These are phyloP conservation scores for Solanum gandarillasii DNA, from an alignment of 257 asterid species.

Conservation along the genomic window DNA sequence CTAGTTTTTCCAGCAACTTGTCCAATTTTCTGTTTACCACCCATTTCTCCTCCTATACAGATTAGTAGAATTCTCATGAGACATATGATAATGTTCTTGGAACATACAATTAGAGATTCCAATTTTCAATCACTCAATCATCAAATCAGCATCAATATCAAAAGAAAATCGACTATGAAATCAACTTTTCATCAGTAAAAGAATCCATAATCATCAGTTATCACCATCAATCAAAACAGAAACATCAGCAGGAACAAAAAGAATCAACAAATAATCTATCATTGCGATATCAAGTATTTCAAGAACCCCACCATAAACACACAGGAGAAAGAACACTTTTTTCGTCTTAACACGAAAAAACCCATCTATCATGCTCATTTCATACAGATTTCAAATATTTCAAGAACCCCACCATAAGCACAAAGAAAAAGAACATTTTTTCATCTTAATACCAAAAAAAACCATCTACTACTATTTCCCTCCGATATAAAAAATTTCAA, in stretches of 20 bases:
- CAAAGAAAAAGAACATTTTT: not conserved
- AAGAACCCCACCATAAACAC: not conserved
- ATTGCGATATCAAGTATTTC: not conserved
- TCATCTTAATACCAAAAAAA: not conserved
- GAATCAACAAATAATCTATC: too few species aligned
- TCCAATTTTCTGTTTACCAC: conserved; percentile 35
- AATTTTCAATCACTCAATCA: not conserved
- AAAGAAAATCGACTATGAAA: too few species aligned
- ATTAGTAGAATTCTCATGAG: not conserved
- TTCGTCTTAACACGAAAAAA: not conserved
- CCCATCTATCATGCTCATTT: not conserved
- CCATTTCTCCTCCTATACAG: conserved; percentile 6
- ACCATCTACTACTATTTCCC: not conserved
- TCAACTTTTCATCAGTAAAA: not conserved
- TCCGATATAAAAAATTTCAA: not conserved
- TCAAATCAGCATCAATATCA: not conserved
- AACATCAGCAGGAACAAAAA: too few species aligned
- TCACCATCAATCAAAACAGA: not conserved
- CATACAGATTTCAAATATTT: not conserved
- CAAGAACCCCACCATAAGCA: not conserved
- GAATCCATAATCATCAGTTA: not conserved
- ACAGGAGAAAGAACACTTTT: not conserved
- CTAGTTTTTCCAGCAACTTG: conserved; percentile 40
- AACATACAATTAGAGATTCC: not conserved
- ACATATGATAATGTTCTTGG: not conserved